Conservation (phyloP, 2,329 filamentous ascomycete genomes). For the Metarhizium rileyi region DNA sequence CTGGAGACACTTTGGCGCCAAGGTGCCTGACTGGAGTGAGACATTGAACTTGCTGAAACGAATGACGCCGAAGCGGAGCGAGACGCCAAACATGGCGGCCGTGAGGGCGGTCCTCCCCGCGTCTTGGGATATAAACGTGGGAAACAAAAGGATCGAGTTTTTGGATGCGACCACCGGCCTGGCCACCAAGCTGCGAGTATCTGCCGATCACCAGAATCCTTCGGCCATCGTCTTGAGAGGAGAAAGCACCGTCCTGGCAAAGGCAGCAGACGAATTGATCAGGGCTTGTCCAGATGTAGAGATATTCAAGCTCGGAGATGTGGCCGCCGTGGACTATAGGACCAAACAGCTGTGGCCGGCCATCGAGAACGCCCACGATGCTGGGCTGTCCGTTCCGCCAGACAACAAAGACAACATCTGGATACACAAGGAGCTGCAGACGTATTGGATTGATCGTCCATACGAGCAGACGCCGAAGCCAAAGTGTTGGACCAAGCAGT, state of each 20-base stretch:
- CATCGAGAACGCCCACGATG: slow-evolving; percentile 19
- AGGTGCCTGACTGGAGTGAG: slow-evolving; percentile 28
- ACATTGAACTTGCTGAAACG: slow-evolving; percentile 28
- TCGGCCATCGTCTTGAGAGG: slow-evolving; percentile 25
- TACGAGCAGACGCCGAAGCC: slow-evolving; percentile 32
- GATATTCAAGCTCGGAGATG: slow-evolving; percentile 27
- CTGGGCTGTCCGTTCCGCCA: slow-evolving; percentile 13
- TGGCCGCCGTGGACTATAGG: slow-evolving; percentile 24
- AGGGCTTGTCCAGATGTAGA: slow-evolving; percentile 19
- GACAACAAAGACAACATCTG: slow-evolving; percentile 20
- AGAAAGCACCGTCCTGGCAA: slow-evolving; percentile 19
- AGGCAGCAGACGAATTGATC: slow-evolving; percentile 25
- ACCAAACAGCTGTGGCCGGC: slow-evolving; percentile 26
- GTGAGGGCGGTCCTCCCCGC: slow-evolving; percentile 26
- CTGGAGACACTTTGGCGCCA: slow-evolving; percentile 18
- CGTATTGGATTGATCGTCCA: slow-evolving; percentile 20
- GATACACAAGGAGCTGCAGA: slow-evolving; percentile 24
- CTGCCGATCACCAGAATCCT: slow-evolving; percentile 20
- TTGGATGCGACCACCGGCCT: slow-evolving; percentile 25
- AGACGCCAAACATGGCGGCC: slow-evolving; percentile 24
- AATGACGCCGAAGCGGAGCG: slow-evolving; percentile 24
- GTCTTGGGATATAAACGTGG: slow-evolving; percentile 23
- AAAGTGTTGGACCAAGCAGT: slow-evolving; percentile 28
- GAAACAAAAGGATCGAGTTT: slow-evolving; percentile 23
- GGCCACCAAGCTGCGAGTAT: slow-evolving; percentile 22